Evolutionary conservation across 768 basidiomycete genomes (phyloP), one percentile per base, ranked within the genome.

Genomic region (Cantharellus anzutake): DNA sequence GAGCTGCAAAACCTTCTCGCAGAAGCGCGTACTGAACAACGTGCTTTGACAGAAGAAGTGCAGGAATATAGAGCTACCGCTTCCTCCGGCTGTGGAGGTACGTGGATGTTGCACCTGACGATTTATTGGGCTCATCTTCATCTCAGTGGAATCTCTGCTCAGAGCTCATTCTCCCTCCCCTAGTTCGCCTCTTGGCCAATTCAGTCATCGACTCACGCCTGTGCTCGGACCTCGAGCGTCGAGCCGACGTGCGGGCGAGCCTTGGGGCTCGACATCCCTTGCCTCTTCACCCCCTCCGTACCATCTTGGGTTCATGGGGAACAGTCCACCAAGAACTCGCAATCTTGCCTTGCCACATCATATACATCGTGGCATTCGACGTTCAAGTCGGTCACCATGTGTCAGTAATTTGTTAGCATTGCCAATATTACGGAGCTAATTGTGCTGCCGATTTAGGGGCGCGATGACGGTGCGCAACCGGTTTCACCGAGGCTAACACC

Each of bases 1-100:
- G 88, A 94, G 66, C 70, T 94, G 55, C 83, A 86, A 60, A 77
- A 76, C 53, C 70, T 91, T 4, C 73, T 97, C 4, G 70, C 78
- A 2, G 85, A 89, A 56, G 76, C 85, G 1, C 78, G 88, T 37
- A 89, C 93, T 66, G 86, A 92, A 62, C 68, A 83, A 3, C 79
- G 81, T 59, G 67, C 71, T 1, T 67, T 89, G 51, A 82, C 82
- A 58, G 81, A 81, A 63, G 88, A 93, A 68, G 70, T 83, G 1
- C 88, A 84, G 60, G 87, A 92, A 66, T 77, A 81, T 40, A 73
- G 56, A 40, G 56, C 56, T 5, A 42, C 11, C 38, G 56, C 35
- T 14, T 14, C 37, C 38, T 37, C 52, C 7, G 35, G 11, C 35
- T 37, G 38, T 37, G 14, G 1, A 11, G 52, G 52, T 55, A 7